Conservation (phyloP, 2,329 filamentous ascomycete species). For the Talaromyces funiculosus region DNA sequence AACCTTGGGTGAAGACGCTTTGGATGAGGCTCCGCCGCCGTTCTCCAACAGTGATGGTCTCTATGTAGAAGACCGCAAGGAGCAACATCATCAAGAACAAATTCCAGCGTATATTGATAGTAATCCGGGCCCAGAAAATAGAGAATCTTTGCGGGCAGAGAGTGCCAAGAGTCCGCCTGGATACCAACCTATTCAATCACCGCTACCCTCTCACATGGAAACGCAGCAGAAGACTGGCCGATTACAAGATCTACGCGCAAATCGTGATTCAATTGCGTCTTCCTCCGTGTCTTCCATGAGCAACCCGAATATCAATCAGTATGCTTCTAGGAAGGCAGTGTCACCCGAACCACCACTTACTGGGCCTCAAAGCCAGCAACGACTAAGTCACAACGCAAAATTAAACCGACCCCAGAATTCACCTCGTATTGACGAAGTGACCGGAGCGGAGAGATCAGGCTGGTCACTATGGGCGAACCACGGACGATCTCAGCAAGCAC, state of each 20-base stretch:
- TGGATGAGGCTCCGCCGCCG: slow-evolving; percentile 12
- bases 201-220: background rate
- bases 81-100: background rate
- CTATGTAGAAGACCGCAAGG: slow-evolving; percentile 10
- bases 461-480: slow-evolving; percentile 7
- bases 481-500: background rate
- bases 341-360: background rate
- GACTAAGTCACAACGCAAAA: background rate
- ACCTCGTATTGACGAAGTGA: background rate
- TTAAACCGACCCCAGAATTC: background rate
- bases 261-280: slow-evolving; percentile 3
- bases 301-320: background rate
- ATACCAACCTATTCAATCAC: slow-evolving; percentile 1
- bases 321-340: background rate
- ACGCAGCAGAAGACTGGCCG: background rate
- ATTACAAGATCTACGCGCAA: background rate
- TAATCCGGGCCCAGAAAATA: background rate
- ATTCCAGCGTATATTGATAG: background rate
- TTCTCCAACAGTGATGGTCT: slow-evolving; percentile 3
- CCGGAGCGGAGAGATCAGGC: background rate
- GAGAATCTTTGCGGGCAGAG: background rate
- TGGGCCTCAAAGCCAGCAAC: background rate
- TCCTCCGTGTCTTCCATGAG: slow-evolving; percentile 7
- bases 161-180: background rate
- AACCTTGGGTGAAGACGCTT: slow-evolving; percentile 8